Percentiles rank a stretch among this genome's conserved stretches.
Evolutionary conservation across 2,329 filamentous ascomycete species (phyloP).

Genomic region (Claviceps arundinis): DNA sequence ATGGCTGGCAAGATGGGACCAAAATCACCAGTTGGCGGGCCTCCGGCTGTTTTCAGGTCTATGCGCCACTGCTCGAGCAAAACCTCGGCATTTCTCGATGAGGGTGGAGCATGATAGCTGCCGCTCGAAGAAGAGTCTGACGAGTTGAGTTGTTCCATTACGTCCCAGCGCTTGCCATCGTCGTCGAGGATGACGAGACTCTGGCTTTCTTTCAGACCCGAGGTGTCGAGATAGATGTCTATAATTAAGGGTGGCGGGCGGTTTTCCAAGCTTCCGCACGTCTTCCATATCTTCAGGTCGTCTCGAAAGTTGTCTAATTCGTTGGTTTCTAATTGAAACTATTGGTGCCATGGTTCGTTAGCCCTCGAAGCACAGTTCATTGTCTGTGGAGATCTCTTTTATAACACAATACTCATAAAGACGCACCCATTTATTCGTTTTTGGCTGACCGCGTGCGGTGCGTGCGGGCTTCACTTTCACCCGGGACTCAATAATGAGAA

Average conservation of each 20-base stretch:
- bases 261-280: constrained; percentile 61
- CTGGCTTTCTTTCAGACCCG: constrained; percentile 68
- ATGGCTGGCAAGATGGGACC: constrained; percentile 62
- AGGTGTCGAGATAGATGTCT: constrained; percentile 77
- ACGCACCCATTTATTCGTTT: constrained; percentile 79
- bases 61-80: constrained; percentile 86
- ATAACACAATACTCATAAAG: background rate
- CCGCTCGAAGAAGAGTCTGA: constrained; percentile 38
- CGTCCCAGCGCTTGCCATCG: constrained; percentile 84
- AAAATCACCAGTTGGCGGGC: constrained; percentile 46
- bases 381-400: background rate
- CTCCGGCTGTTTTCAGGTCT: constrained; percentile 46
- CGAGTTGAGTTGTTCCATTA: constrained; percentile 64
- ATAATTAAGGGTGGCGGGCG: constrained; percentile 75
- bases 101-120: constrained; percentile 25
- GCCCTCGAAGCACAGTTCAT: background rate
- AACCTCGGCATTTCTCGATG: constrained; percentile 52
- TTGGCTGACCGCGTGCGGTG: constrained; percentile 30
- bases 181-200: constrained; percentile 81
- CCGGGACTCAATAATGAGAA: constrained; percentile 71
- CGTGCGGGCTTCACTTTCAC: constrained; percentile 49
- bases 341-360: constrained; percentile 3
- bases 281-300: constrained; percentile 70
- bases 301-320: constrained; percentile 81
- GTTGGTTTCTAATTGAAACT: constrained; percentile 94